A percentile compares a stretch with the other conserved stretches of the same genome.
phyloP scores from a whole-genome alignment of 495 filamentous ascomycete genomes.

The Xylaria longipes region DNA sequence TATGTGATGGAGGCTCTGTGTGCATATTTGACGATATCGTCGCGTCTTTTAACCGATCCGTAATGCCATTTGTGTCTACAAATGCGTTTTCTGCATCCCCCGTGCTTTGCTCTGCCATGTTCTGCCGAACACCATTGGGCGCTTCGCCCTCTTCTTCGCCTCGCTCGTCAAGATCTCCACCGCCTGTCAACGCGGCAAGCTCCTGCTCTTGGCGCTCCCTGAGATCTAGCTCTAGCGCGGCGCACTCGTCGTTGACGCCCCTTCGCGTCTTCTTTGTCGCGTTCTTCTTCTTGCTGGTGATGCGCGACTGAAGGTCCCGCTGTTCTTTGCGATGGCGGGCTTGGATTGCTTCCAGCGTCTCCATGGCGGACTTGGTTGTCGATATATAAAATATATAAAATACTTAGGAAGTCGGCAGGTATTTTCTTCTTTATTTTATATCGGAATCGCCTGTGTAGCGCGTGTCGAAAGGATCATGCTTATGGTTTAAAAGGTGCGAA shows the following conservation, averaged over 20 bases:
- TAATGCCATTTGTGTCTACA: conserved; percentile 27
- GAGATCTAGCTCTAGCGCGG: conserved; percentile 71
- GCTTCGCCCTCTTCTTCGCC: conserved; percentile 29
- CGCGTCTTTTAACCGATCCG: conserved; percentile 28
- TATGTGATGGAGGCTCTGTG: conserved; percentile 26
- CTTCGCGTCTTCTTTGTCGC: conserved; percentile 96
- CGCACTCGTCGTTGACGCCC: conserved; percentile 84
- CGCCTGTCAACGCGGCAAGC: conserved; percentile 62
- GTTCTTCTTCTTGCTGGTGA: conserved; percentile 94
- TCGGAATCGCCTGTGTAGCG: background rate
- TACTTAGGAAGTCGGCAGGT: too few species aligned
- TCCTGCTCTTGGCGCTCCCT: conserved; percentile 72
- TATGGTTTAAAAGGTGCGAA: background rate
- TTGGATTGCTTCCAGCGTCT: conserved; percentile 74
- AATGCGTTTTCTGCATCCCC: conserved; percentile 21
- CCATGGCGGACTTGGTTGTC: conserved; percentile 30
- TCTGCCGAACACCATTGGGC: conserved; percentile 22
- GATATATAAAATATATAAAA: too few species aligned
- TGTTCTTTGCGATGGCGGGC: conserved; percentile 86
- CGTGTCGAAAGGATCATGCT: background rate
- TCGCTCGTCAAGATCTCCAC: conserved; percentile 27
- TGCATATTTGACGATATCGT: conserved; percentile 25
- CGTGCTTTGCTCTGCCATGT: conserved; percentile 18
- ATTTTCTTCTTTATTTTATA: background rate
- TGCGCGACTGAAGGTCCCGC: conserved; percentile 79